phyloP scores from a whole-genome alignment of 2,329 filamentous ascomycete species.

The Myriosclerotinia scirpicola region DNA sequence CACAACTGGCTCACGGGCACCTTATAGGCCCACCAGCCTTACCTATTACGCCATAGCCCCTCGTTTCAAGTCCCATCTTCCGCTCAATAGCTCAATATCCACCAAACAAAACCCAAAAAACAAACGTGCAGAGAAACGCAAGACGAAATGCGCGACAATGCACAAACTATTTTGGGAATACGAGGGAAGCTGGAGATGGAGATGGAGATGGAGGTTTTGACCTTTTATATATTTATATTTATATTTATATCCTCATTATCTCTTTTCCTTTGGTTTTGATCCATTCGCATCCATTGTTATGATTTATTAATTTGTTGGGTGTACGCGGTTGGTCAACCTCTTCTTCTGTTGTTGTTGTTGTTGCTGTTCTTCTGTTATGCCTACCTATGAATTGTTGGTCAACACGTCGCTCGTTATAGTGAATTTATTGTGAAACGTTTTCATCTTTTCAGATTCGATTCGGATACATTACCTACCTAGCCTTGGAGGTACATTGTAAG shows the following conservation, averaged over 20 bases:
- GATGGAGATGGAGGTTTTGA: neutral
- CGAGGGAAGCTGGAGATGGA: neutral
- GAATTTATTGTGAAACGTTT: neutral
- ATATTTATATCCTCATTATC: no score
- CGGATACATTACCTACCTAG: neutral
- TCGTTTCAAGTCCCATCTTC: neutral
- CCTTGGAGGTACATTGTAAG: neutral
- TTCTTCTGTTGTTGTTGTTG: neutral
- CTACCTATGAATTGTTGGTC: neutral
- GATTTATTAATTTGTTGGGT: neutral
- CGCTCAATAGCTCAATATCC: neutral
- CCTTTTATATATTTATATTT: neutral
- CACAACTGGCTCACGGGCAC: neutral
- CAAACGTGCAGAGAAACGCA: conserved; percentile 12
- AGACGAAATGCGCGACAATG: conserved; percentile 1
- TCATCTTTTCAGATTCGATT: neutral
- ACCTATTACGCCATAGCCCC: neutral
- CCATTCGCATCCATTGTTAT: neutral
- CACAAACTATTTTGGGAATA: neutral
- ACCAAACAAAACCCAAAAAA: conserved; percentile 3
- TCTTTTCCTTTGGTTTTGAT: neutral
- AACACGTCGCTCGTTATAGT: neutral
- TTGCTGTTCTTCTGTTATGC: neutral
- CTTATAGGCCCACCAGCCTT: neutral
- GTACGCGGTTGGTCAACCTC: neutral